Base-by-base conservation (phyloP, 805 yeast genomes). In the Groenewaldozyma tartarivorans region DNA sequence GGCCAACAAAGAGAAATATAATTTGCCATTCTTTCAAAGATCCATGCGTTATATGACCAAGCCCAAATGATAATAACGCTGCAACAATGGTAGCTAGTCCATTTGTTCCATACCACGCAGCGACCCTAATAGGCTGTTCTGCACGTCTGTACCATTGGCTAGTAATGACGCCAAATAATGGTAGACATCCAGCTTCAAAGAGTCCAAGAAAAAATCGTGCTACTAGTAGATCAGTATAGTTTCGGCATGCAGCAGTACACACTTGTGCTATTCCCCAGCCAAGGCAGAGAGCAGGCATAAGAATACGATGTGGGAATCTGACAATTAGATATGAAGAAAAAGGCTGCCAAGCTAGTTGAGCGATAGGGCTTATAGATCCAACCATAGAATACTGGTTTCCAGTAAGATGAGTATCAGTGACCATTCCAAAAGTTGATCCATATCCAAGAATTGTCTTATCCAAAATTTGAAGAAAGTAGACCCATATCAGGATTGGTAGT, bases 151-250 rank as follows among this genome's bases (percentile, higher is more conserved):
- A 78, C 71, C 77, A 77, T 57, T 31, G 77, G 20, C 73, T 57
- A 4, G 80, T 77, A 37, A 77, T 54, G 24, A 73, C 62, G 21
- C 74, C 71, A 57, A 73, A 73, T 4, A 77, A 69, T 3, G 84
- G 83, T 15, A 77, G 69, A 20, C 76, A 69, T 17, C 68, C 62
- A 44, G 74, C 63, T 51, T 76, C 82, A 2, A 72, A 57, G 45
- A 66, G 54, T 13, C 82, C 81, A 22, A 75, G 53, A 32, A 74
- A 50, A 6, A 67, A 66, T 50, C 81, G 63, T 17, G 69, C 56
- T 7, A 66, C 64, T 22, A 74, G 48, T 35, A 75, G 64, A 0
- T 76, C 71, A 5, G 69, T 60, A 43, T 64, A 72, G 26, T 54
- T 60, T 29, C 63, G 52, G 5, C 77, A 69, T n/a, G 47, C 44